Conservation (phyloP, 495 filamentous ascomycete species). For the Oidiodendron maius region DNA sequence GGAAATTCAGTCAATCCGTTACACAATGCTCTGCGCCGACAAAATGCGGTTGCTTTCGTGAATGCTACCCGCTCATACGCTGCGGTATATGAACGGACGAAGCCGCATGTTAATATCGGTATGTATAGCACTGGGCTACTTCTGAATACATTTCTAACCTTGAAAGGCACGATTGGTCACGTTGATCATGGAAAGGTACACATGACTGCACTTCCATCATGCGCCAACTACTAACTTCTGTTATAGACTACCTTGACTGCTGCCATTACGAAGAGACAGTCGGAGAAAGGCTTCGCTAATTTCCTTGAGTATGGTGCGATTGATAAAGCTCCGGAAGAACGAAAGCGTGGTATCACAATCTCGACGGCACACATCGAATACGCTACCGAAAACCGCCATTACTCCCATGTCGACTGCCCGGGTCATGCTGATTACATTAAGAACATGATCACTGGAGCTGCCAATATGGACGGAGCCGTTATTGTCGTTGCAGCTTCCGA, state of each 20-base stretch:
- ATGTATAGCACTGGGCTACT: constrained; percentile 28
- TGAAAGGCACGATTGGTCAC: constrained; percentile 96
- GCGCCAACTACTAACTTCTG: constrained; percentile 12
- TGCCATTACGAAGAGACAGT: constrained; percentile 95
- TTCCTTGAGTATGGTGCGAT: constrained; percentile 97
- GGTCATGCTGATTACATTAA: constrained; percentile 99
- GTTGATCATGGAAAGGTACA: constrained; percentile 98
- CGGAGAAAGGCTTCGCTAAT: constrained; percentile 84
- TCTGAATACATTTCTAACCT: no score
- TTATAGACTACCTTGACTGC: constrained; percentile 90
- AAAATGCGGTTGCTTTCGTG: constrained; percentile 60
- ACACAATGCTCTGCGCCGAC: constrained; percentile 50
- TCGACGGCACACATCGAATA: constrained; percentile 98
- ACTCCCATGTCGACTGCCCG: constrained; percentile 99
- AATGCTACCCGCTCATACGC: constrained; percentile 69
- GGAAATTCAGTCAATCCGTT: constrained; percentile 61
- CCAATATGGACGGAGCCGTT: constrained; percentile 97
- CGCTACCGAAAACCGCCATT: constrained; percentile 83
- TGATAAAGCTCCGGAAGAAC: constrained; percentile 98
- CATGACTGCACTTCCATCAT: background rate
- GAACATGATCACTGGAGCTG: constrained; percentile 99
- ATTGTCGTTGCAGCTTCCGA: constrained; percentile 98
- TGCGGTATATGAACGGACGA: constrained; percentile 77
- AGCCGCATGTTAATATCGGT: constrained; percentile 99
- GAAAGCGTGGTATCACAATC: constrained; percentile 99